These are phyloP conservation scores for Dactylellina parvicollis DNA, from an alignment of 2,329 filamentous ascomycete genomes.

Conservation along the genomic window DNA sequence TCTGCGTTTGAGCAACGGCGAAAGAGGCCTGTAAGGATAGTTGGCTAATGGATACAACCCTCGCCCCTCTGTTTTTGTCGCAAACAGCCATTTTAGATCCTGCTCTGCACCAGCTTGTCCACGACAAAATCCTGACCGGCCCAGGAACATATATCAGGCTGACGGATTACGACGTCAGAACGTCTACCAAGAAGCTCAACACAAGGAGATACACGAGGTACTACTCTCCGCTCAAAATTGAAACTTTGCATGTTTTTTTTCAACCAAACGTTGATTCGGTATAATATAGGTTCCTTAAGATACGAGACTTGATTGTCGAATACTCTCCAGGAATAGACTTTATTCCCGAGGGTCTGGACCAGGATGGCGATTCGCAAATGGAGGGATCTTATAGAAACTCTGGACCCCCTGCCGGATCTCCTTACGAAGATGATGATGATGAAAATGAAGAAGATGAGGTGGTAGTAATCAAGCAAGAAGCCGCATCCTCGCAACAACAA, in stretches of 20 bases:
- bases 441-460: slow-evolving; percentile 46
- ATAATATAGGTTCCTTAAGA: slow-evolving; percentile 37
- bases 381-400: background rate
- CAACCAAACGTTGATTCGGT: background rate
- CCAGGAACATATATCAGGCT: slow-evolving; percentile 37
- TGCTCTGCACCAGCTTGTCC: slow-evolving; percentile 31
- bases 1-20: background rate
- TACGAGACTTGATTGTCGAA: slow-evolving; percentile 32
- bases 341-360: slow-evolving; percentile 19
- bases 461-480: slow-evolving; percentile 54
- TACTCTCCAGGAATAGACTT: slow-evolving; percentile 39
- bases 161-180: slow-evolving; percentile 45
- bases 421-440: slow-evolving; percentile 18
- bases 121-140: slow-evolving; percentile 31
- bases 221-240: background rate
- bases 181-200: slow-evolving; percentile 31
- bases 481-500: slow-evolving; percentile 37
- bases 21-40: background rate
- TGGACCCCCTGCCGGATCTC: background rate
- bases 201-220: slow-evolving; percentile 40
- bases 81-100: slow-evolving; percentile 39
- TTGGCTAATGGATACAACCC: background rate
- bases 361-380: slow-evolving; percentile 29
- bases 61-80: background rate
- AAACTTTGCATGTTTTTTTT: background rate